Percentiles rank a stretch among this genome's conserved stretches.
phyloP scores from a whole-genome alignment of 2,329 filamentous ascomycete genomes.

The Hypoxylon sp. region DNA sequence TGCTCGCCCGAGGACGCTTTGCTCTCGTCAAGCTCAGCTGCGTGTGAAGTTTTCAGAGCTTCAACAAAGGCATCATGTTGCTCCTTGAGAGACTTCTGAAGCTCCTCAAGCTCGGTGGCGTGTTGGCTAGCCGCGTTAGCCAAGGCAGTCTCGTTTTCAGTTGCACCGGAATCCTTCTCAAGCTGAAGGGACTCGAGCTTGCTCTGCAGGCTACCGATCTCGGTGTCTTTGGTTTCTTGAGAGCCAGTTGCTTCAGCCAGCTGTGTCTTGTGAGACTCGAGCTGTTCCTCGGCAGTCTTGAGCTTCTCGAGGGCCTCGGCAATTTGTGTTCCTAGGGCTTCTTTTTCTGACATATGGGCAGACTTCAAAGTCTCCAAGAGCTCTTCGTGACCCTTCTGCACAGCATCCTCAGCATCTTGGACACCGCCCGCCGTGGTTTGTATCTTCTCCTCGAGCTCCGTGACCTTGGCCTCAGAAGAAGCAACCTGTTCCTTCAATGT shows the following conservation, averaged over 20 bases:
- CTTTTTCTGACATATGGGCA: constrained; percentile 58
- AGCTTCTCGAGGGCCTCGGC: constrained; percentile 60
- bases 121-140: constrained; percentile 57
- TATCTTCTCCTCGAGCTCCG: constrained; percentile 61
- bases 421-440: constrained; percentile 51
- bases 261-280: constrained; percentile 59
- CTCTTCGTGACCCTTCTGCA: constrained; percentile 54
- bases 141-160: constrained; percentile 50
- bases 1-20: constrained; percentile 55
- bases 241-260: constrained; percentile 57
- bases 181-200: constrained; percentile 57
- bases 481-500: constrained; percentile 64
- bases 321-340: constrained; percentile 56
- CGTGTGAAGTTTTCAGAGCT: constrained; percentile 62
- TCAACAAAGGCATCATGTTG: constrained; percentile 60
- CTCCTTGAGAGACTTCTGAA: constrained; percentile 58
- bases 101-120: constrained; percentile 56
- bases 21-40: constrained; percentile 58
- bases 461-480: constrained; percentile 62
- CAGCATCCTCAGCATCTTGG: constrained; percentile 51
- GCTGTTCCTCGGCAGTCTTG: constrained; percentile 58
- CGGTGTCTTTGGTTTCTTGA: constrained; percentile 57
- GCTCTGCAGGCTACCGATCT: constrained; percentile 58
- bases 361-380: constrained; percentile 59
- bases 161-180: constrained; percentile 51